Evolutionary conservation across 106 monocot genomes (phyloP), one percentile per base, ranked within the genome.

Genomic region (Ottelia alismoides): DNA sequence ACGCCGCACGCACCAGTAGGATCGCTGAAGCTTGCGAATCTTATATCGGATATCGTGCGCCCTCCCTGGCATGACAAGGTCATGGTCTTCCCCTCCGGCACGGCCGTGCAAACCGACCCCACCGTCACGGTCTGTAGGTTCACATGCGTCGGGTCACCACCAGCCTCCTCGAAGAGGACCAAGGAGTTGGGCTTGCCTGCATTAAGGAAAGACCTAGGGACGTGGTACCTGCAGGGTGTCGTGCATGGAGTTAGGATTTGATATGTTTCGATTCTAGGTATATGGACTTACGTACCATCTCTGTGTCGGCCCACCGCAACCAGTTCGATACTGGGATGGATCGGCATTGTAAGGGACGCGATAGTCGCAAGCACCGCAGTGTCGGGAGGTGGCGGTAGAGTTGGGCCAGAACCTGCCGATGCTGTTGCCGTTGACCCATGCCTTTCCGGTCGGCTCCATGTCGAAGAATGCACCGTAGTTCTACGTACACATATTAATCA

Each of bases 401-500:
- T 40, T 57, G 0, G 22, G 0, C 57, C 57, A 57, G 22, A 35
- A 57, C 35, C 57, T 5, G 0, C 57, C 57, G 19, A 57, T 57
- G 10, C 22, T 43, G 1, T 57, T 0, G 21, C 57, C 32, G 21
- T 23, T 57, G 35, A 57, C 57, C 31, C 31, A 57, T 3, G 57
- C 35, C 0, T 19, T 20, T 3, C 85, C 85, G 22, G 69, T 62
- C 1, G 85, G 78, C 49, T 49, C n/a, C 1, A 25, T 11, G 14
- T 92, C 85, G 47, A 62, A 85, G 22, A 25, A 45, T 20, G 70
- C 32, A 26, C 91, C 85, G 49, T 92, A 92, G 27, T 81, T 92
- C 91, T 92, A 58, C n/a, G n/a, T n/a, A n/a, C n/a, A n/a, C n/a
- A n/a, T n/a, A n/a, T n/a, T n/a, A n/a, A n/a, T n/a, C n/a, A n/a